Evolutionary conservation across 192 early-diverging fungal species (phyloP), one percentile per base, ranked within the genome.

Genomic region (Allomyces javanicus): DNA sequence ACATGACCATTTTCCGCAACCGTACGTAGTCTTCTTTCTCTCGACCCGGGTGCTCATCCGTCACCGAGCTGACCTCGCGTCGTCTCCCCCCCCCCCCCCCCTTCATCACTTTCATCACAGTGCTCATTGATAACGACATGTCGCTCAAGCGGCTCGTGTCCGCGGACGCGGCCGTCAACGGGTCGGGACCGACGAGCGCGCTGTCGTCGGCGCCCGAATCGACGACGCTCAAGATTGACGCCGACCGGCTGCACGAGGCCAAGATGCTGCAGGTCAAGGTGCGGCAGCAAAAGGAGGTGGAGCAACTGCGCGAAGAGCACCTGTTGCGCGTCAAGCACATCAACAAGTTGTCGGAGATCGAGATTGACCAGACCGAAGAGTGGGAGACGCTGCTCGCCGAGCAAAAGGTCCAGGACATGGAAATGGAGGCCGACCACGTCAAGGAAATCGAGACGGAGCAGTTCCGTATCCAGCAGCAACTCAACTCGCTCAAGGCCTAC

Each of bases 271-370:
- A 72, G 33, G 63, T 72, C 26, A 72, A 72, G 68, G 68, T 69
- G n/a, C 71, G 71, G 25, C 69, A 69, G 71, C 71, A 72, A 40
- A 72, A 72, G 33, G 71, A 72, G 63, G 71, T 69, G 21, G 71
- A 72, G 25, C 71, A 72, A 43, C 68, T 72, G 4, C 67, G 71
- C 24, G 71, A 72, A 25, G 71, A 72, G 64, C 71, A 72, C 12
- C 68, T 72, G 14, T 44, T 72, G 68, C 25, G 61, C 21, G 62
- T 72, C 40, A 72, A 72, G 65, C 71, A 72, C 50, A 68, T 72
- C 21, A 69, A 25, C 14, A 68, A 72, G 44, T 14, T 72, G 23
- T 69, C 65, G 43, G 71, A 72, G 21, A 23, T 72, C 17, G 71
- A 72, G 62, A 43, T 72, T 14, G 71, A 62, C 10, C 71, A 72